Conservation (phyloP, 768 basidiomycete genomes). For the Tylopilus vinaceipallidus region DNA sequence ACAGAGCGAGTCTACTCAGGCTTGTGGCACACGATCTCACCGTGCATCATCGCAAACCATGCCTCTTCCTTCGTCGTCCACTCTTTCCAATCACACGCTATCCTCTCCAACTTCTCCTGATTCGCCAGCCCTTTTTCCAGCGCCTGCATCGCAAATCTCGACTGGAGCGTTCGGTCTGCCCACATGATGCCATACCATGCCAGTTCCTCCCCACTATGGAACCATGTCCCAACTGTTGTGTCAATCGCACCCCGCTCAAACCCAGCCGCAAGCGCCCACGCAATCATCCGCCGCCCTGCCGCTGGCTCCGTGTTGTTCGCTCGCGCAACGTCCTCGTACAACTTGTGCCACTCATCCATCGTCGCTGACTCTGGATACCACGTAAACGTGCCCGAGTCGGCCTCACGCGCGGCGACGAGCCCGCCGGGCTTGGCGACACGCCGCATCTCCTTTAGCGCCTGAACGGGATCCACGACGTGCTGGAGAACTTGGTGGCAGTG, state of each 20-base stretch:
- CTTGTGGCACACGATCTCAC: slow-evolving; percentile 35
- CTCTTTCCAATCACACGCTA: slow-evolving; percentile 24
- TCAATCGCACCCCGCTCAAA: slow-evolving; percentile 29
- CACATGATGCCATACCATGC: slow-evolving; percentile 39
- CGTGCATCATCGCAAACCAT: slow-evolving; percentile 34
- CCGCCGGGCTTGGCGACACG: slow-evolving; percentile 47
- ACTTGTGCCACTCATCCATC: slow-evolving; percentile 27
- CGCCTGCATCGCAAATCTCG: slow-evolving; percentile 33
- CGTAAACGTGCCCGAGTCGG: slow-evolving; percentile 33
- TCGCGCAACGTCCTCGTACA: slow-evolving; percentile 21
- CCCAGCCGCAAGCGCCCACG: slow-evolving; percentile 39
- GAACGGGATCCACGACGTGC: slow-evolving; percentile 42
- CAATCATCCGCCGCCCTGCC: slow-evolving; percentile 37
- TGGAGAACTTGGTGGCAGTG: slow-evolving; percentile 50
- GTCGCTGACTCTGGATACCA: slow-evolving; percentile 37
- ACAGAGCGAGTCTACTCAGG: slow-evolving; percentile 23
- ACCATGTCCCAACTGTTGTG: slow-evolving; percentile 34
- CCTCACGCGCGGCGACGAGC: slow-evolving; percentile 44
- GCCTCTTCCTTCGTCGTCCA: slow-evolving; percentile 35
- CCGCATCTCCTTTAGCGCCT: slow-evolving; percentile 44
- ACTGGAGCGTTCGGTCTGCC: slow-evolving; percentile 37
- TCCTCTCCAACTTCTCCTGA: slow-evolving; percentile 21
- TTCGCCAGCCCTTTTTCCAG: slow-evolving; percentile 26
- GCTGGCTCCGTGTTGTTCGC: slow-evolving; percentile 39
- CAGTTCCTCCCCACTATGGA: slow-evolving; percentile 37